Evolutionary conservation across 768 basidiomycete genomes (phyloP), one percentile per base, ranked within the genome.

Genomic region (Naganishia vishniacii): DNA sequence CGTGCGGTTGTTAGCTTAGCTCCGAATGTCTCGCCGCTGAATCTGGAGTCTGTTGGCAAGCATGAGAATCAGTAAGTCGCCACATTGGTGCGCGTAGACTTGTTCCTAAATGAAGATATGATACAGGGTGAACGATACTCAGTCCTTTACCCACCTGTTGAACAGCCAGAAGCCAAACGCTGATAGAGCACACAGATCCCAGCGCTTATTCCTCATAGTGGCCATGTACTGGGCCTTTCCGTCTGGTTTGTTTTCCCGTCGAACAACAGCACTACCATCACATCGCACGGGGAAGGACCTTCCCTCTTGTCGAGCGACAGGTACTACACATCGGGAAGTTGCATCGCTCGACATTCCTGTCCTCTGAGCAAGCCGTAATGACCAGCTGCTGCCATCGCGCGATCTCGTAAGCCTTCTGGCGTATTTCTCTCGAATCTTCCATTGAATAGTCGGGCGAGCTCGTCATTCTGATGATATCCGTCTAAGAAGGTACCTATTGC

Each of bases 361-460:
- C 49, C 49, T 18, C 49, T 11, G 12, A 51, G 20, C 16, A 51
- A 18, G 15, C 49, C 29, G 49, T 51, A 51, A 31, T 51, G 49
- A 4, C 31, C 31, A 15, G 25, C 18, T n/a, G 49, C 49, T 34
- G 49, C 49, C 49, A 51, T 51, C 16, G 49, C 31, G 5, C 49
- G 49, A 51, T 51, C 49, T 23, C 49, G 29, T 18, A 51, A 34
- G 31, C 49, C 49, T 34, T 51, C 49, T 18, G 31, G 31, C 29
- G 29, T 51, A 31, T 51, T 51, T 20, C 49, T 15, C 32, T 20
- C 16, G 23, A 37, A 34, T n/a, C 32, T 31, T 31, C n/a, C 49
- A 34, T 37, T 26, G 20, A 51, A n/a, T 18, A 51, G 18, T 9
- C 31, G 31, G 6, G 49, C 49, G 29, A 51, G 31, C 31, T 51